Evolutionary conservation across 2,329 filamentous ascomycete species (phyloP), one percentile per base, ranked within the genome.

Genomic region (Paraconiothyrium sp.): DNA sequence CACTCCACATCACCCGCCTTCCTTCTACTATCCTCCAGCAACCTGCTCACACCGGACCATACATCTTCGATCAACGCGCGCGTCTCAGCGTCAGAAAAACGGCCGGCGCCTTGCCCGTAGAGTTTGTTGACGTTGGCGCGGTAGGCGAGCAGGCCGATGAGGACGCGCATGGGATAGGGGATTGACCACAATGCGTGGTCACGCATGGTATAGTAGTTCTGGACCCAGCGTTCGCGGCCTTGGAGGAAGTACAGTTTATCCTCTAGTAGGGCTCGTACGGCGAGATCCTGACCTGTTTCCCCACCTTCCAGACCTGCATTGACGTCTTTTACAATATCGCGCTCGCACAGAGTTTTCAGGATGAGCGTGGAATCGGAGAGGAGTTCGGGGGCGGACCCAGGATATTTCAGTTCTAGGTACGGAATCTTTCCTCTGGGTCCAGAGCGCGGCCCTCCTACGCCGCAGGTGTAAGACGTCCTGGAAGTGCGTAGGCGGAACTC

Each of bases 351-450:
- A 0, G 73, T 63, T 39, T 80, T 77, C 54, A 81, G 80, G 65
- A 90, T 89, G n/a, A 89, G 77, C 0, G 80, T 77, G 0, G 86
- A 85, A 75, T 90, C 88, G 20, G 79, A 78, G 0, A 89, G 61
- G 59, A 62, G 63, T 22, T 67, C 62, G 34, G 65, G 58, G 20
- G 46, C 27, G 5, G 46, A 61, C 20, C 67, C 66, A 27, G 66
- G 60, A 3, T 48, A 59, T 11, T 67, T 63, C 20, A 74, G 20
- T 35, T 80, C 76, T 24, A 89, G 58, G 67, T 89, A 90, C 0
- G 88, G 88, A 10, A 90, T 84, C 74, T 90, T 90, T 44, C 86
- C 86, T 54, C 79, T 82, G 0, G 88, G 88, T 0, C 80, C 84
- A 0, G 76, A 72, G 44, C 65, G 69, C 0, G 80, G 72, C 0